Evolutionary conservation across 1,284 basidiomycete genomes (phyloP), one percentile per base, ranked within the genome.

Genomic region (Sphagnurus paluster): DNA sequence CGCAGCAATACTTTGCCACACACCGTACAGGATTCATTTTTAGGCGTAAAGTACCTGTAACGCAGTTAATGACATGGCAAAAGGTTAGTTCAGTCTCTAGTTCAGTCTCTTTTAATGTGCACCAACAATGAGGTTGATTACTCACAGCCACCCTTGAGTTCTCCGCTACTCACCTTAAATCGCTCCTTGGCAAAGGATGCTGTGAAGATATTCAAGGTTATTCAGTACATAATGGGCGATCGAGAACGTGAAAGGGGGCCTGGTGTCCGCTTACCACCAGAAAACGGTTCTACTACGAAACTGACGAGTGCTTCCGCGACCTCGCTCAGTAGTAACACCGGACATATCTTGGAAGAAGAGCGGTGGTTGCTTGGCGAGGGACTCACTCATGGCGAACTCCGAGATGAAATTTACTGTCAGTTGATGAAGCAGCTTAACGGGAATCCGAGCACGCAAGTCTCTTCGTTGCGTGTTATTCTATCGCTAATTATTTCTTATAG

Each of bases 401-500:
- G 93, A 50, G 93, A 97, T 64, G 93, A 96, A 69, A 85, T 94
- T 39, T 97, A 91, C 58, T 93, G 90, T 57, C 93, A 96, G 58
- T 58, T 92, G 24, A 85, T 95, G 78, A 96, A 96, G 64, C 93
- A 96, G 67, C 68, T 96, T 14, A 90, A 79, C 2, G 78, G 77
- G 36, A 96, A 96, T 62, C 84, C 90, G 3, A 86, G 76, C 62
- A 72, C 82, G 80, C 91, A 59, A 6, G 30, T 39, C 21, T 16
- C 28, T 19, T 9, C 30, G 14, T 33, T 33, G 11, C 11, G 10
- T 36, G n/a, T 24, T 14, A 7, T 35, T 19, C 24, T 20, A 17
- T 13, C 17, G 40, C 38, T 46, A 35, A 48, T 24, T 20, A 17
- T 33, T 37, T 33, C 19, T 34, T 23, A n/a, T 52, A 91, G 89